phyloP scores from a whole-genome alignment of 805 yeast genomes.

The Millerago galiae region DNA sequence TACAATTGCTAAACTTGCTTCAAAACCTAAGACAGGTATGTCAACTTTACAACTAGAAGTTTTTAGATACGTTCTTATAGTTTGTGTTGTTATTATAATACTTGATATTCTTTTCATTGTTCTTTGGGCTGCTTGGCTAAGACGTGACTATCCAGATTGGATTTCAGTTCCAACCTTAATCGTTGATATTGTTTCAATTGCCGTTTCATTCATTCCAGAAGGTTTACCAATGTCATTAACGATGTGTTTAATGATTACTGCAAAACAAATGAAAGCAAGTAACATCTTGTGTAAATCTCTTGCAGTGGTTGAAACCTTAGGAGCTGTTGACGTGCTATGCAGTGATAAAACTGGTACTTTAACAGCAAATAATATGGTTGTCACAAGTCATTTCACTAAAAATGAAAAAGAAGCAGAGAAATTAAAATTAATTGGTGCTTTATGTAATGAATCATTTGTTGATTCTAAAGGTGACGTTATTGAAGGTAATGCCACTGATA shows the following conservation, averaged over 20 bases:
- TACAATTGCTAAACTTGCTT: slow-evolving; percentile 35
- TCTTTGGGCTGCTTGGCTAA: slow-evolving; percentile 40
- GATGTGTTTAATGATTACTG: slow-evolving; percentile 42
- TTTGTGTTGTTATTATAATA: slow-evolving; percentile 22
- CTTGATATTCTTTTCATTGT: slow-evolving; percentile 29
- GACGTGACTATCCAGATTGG: slow-evolving; percentile 33
- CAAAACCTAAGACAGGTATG: slow-evolving; percentile 32
- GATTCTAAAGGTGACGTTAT: slow-evolving; percentile 14
- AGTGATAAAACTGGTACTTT: slow-evolving; percentile 41
- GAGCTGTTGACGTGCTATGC: slow-evolving; percentile 43
- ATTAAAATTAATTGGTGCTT: slow-evolving; percentile 20
- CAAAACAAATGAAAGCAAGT: slow-evolving; percentile 37
- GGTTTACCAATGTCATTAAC: slow-evolving; percentile 47
- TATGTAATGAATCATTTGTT: slow-evolving; percentile 33
- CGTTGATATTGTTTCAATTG: slow-evolving; percentile 38
- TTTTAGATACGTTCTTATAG: slow-evolving; percentile 28
- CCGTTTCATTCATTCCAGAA: slow-evolving; percentile 46
- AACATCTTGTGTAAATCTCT: slow-evolving; percentile 41
- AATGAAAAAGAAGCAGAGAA: background rate
- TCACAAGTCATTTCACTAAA: slow-evolving; percentile 22
- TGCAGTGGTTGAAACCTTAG: slow-evolving; percentile 49
- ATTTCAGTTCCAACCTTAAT: slow-evolving; percentile 35
- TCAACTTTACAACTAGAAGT: slow-evolving; percentile 39
- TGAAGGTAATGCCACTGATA: slow-evolving; percentile 45
- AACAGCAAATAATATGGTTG: slow-evolving; percentile 44